phyloP scores from a whole-genome alignment of 2,329 filamentous ascomycete species.

The Harringtonia lauricola region DNA sequence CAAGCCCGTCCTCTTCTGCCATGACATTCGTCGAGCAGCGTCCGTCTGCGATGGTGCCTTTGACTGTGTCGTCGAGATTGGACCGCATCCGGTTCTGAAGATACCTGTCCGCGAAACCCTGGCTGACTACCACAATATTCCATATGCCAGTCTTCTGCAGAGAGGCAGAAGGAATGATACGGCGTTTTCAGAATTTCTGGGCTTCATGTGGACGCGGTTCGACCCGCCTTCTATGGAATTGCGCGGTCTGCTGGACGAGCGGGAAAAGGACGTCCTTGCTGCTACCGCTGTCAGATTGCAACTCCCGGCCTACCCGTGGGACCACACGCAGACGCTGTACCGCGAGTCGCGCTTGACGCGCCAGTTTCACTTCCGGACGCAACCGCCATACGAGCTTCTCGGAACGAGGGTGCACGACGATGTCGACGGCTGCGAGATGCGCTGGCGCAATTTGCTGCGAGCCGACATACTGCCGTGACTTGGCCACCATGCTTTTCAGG shows the following conservation, averaged over 20 bases:
- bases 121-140: slow-evolving; percentile 21
- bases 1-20: slow-evolving; percentile 29
- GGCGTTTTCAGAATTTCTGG: slow-evolving; percentile 22
- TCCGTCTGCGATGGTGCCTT: slow-evolving; percentile 12
- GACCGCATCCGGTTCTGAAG: slow-evolving; percentile 32
- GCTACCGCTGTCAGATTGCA: slow-evolving; percentile 6
- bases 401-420: slow-evolving; percentile 11
- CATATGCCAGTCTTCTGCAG: slow-evolving; percentile 21
- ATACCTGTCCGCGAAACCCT: slow-evolving; percentile 16
- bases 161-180: slow-evolving; percentile 19
- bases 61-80: slow-evolving; percentile 30
- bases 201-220: slow-evolving; percentile 21
- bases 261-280: slow-evolving; percentile 12
- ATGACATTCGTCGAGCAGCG: slow-evolving; percentile 23
- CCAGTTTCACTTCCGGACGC: slow-evolving; percentile 5
- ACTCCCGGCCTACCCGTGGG: slow-evolving; percentile 13
- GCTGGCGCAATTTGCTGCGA: slow-evolving; percentile 10
- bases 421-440: slow-evolving; percentile 7
- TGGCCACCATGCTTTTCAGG: slow-evolving; percentile 24
- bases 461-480: slow-evolving; percentile 13
- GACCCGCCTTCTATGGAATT: slow-evolving; percentile 14
- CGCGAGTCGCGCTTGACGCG: slow-evolving; percentile 9
- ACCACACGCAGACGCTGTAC: slow-evolving; percentile 10
- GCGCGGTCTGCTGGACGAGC: slow-evolving; percentile 6
- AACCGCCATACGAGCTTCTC: slow-evolving; percentile 11